Base-by-base conservation (phyloP, 1,139 yeast species). In the Blastobotrys indianensis region DNA sequence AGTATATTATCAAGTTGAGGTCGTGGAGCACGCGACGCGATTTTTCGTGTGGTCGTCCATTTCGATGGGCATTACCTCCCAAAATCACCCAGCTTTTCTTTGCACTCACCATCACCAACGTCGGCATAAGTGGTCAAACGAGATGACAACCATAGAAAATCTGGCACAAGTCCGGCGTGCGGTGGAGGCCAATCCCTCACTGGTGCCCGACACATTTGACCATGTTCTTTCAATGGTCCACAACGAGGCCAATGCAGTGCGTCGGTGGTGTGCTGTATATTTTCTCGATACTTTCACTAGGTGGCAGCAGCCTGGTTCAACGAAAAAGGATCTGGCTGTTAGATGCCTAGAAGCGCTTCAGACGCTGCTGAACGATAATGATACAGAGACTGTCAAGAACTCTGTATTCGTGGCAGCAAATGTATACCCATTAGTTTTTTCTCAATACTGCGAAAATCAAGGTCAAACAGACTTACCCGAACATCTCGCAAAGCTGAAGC, bases 191-290 rank as follows among this genome's bases (percentile, higher is more conserved):
- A 20, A 20, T 7, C 25, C 25, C 25, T 20, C 25, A 20, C 25
- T 20, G 4, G 25, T 20, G 25, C 25, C 25, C 25, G 25, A 20
- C 25, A 20, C 25, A 20, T 20, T 20, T 20, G 25, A 20, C 25
- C 25, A 20, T 7, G 25, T 20, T 7, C 25, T 20, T 20, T 20
- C 25, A 20, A 20, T 20, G 25, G 25, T 10, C 12, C 34, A 40
- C 32, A 40, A 39, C 9, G 42, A 43, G n/a, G 30, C 25, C 3
- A 35, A 38, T 58, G 54, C 52, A 15, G 55, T 69, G 13, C 57
- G 70, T 11, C 58, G 58, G 30, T 70, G 74, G 74, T 62, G 68
- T 41, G 59, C 69, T 2, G 56, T 53, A 15, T 69, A 69, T 50
- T 55, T 70, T n/a, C 59, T 62, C 16, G 70, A 67, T 43, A 70